phyloP scores from a whole-genome alignment of 257 asterid genomes.

The Henckelia pumila region DNA sequence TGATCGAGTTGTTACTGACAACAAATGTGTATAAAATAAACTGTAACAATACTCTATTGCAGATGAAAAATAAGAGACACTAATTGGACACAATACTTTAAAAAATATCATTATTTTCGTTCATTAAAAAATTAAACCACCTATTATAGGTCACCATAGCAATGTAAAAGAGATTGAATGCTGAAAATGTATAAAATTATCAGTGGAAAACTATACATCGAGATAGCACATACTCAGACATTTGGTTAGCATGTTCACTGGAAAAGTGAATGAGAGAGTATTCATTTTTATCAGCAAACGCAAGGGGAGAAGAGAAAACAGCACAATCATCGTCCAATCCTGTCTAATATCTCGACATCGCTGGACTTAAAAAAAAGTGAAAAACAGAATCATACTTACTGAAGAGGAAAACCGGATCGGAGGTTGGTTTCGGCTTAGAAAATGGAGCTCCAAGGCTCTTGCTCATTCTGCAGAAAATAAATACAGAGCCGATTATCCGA shows the following conservation, averaged over 20 bases:
- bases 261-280: background rate
- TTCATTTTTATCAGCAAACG: background rate
- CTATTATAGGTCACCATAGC: too few relatives aligned
- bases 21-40: too few relatives aligned
- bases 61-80: too few relatives aligned
- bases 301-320: background rate
- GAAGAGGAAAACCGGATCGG: slow-evolving; percentile 76
- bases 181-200: background rate
- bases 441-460: slow-evolving; percentile 74
- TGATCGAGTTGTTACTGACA: too few relatives aligned
- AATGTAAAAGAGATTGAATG: background rate
- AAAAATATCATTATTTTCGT: too few relatives aligned
- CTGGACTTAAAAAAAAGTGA: too few relatives aligned
- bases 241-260: background rate
- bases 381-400: slow-evolving; percentile 37
- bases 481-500: slow-evolving; percentile 89
- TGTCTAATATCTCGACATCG: background rate
- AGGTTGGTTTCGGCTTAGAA: slow-evolving; percentile 79
- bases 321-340: background rate
- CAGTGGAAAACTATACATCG: too few relatives aligned
- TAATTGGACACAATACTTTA: too few relatives aligned
- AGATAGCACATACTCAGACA: background rate
- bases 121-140: too few relatives aligned
- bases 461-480: slow-evolving; percentile 76
- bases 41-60: too few relatives aligned